Base-by-base conservation (phyloP, 352 stramenopile genomes). In the Globisporangium splendens region DNA sequence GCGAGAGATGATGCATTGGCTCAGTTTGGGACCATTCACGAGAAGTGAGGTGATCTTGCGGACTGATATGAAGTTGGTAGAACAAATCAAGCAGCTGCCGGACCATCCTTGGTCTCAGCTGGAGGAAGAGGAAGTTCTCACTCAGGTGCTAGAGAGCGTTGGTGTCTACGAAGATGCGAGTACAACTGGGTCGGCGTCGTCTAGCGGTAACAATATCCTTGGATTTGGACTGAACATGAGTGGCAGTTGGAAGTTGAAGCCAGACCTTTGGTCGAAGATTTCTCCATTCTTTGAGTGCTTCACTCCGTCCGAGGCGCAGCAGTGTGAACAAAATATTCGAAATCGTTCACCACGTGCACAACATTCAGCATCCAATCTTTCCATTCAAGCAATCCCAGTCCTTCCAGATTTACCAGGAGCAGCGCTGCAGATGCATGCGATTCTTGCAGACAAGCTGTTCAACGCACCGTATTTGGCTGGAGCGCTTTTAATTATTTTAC, bases 81-180 rank as follows among this genome's bases (percentile, higher is more conserved):
- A 93, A 57, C 75, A 82, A 54, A 74, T 91, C n/a, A 87, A 88
- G 31, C 78, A 87, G 24, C 59, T 80, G 24, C 50, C 68, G 14
- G 52, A 51, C 0, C 80, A 88, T 46, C 70, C 79, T 12, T 86
- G 75, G 72, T 67, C 71, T 42, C 61, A 79, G 17, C 51, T 86
- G 7, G 84, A 93, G 57, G 84, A 93, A 46, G 84, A 93, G 28
- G 84, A 93, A 43, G 89, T 93, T 54, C 39, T 93, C 13, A 83
- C 70, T 8, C 66, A 87, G 33, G 80, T 88, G 31, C 56, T 93
- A 0, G 76, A 88, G 22, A 62, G 60, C 8, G 79, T 91, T 35
- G 83, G 81, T 12, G 67, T 76, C 21, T 87, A 89, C 42, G 67
- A 88, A 28, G 75, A 91, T 44, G 72, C 78, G 10, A 59, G 48